Percentiles rank a stretch among this genome's conserved stretches.
Conservation (phyloP, 306 rosid genomes). For the Hippophae rhamnoides region DNA sequence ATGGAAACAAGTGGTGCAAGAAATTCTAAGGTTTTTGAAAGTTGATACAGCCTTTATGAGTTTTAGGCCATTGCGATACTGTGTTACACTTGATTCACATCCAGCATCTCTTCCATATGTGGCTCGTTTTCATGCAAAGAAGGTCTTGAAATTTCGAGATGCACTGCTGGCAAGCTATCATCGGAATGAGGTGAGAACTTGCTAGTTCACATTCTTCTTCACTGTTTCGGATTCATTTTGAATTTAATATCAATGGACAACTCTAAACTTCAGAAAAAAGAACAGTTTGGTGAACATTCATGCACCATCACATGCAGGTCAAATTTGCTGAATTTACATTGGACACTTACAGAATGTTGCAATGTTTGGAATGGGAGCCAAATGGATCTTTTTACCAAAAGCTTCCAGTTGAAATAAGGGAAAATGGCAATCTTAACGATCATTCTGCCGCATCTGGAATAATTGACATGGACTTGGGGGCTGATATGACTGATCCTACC, state of each 20-base stretch:
- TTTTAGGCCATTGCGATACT: constrained; percentile 76
- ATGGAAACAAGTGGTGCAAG: constrained; percentile 95
- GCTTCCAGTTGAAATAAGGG: constrained; percentile 46
- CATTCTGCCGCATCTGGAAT: constrained; percentile 85
- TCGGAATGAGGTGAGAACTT: constrained; percentile 64
- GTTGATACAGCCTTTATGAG: constrained; percentile 54
- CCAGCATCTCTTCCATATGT: constrained; percentile 68
- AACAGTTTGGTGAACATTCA: constrained; percentile 17
- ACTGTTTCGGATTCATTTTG: constrained; percentile 8
- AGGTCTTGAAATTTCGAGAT: constrained; percentile 75
- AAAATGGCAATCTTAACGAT: constrained; percentile 54
- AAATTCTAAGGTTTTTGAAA: constrained; percentile 72
- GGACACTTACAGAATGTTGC: constrained; percentile 87
- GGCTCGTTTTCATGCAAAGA: constrained; percentile 93
- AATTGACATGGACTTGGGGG: constrained; percentile 72
- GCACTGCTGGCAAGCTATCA: constrained; percentile 84
- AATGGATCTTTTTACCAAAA: constrained; percentile 69
- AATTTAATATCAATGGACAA: neutral
- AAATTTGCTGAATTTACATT: constrained; percentile 91
- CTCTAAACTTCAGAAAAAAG: constrained; percentile 5
- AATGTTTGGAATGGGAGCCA: constrained; percentile 97
- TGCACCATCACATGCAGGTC: constrained; percentile 51
- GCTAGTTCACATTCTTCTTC: constrained; percentile 4
- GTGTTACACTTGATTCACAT: constrained; percentile 58
- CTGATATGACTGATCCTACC: constrained; percentile 79